A percentile compares a stretch with the other conserved stretches of the same genome.
These are phyloP conservation scores for Boletus pseudopeckii DNA, from an alignment of 768 basidiomycete species.

Conservation along the genomic window DNA sequence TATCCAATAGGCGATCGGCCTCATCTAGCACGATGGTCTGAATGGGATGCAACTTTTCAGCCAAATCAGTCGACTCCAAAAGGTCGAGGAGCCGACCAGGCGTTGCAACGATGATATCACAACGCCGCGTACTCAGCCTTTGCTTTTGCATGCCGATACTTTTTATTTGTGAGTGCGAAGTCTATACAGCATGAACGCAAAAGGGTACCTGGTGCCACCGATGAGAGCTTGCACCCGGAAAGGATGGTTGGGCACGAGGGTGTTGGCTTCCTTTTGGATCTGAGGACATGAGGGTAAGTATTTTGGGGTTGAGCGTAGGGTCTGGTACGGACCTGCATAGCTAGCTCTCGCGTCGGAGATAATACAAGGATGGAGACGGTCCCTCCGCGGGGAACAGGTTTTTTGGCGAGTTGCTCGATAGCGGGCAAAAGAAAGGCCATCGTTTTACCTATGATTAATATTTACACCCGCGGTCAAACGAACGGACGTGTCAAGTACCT, in stretches of 20 bases:
- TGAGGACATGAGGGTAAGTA: conserved; percentile 34
- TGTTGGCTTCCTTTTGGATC: conserved; percentile 61
- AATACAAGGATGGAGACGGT: conserved; percentile 60
- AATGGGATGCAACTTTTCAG: conserved; percentile 36
- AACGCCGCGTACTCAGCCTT: conserved; percentile 27
- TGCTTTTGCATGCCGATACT: conserved; percentile 28
- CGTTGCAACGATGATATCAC: conserved; percentile 66
- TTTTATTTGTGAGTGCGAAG: not conserved
- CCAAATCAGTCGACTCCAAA: conserved; percentile 45
- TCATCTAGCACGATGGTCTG: conserved; percentile 63
- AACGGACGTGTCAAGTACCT: conserved; percentile 35
- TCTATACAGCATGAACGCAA: not conserved
- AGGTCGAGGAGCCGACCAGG: conserved; percentile 76
- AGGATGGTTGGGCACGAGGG: conserved; percentile 38
- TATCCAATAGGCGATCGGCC: conserved; percentile 70
- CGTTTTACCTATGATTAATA: conserved; percentile 49
- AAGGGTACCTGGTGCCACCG: conserved; percentile 49
- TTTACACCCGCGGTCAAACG: not conserved
- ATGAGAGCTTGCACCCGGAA: conserved; percentile 49
- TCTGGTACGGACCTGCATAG: conserved; percentile 56
- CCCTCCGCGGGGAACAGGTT: conserved; percentile 27
- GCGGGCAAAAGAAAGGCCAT: conserved; percentile 76
- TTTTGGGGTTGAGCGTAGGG: not conserved
- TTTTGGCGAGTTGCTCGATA: conserved; percentile 57
- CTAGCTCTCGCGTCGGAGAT: conserved; percentile 73